These are phyloP conservation scores for Heimioporus sp. DNA, from an alignment of 768 basidiomycete species.

Conservation along the genomic window DNA sequence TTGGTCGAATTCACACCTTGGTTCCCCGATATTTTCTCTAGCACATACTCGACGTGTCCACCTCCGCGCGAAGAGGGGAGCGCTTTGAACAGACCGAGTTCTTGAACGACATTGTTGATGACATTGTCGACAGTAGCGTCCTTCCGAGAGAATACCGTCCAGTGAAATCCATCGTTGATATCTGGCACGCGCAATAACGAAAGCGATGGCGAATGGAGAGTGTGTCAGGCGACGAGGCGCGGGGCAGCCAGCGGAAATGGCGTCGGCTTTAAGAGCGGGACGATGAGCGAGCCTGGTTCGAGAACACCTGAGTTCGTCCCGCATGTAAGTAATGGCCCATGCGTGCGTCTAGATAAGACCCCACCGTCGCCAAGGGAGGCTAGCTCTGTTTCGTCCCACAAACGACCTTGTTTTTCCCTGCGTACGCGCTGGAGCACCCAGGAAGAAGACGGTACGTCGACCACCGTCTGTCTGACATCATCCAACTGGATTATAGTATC, in stretches of 20 bases:
- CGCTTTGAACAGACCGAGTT: conserved; percentile 67
- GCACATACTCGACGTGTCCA: conserved; percentile 58
- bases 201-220: conserved; percentile 50
- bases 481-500: conserved; percentile 44
- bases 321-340: conserved; percentile 10
- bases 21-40: conserved; percentile 60
- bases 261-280: conserved; percentile 42
- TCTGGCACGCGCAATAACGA: conserved; percentile 70
- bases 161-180: conserved; percentile 68
- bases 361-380: conserved; percentile 62
- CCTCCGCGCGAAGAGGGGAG: conserved; percentile 69
- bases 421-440: conserved; percentile 75
- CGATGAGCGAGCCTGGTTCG: conserved; percentile 43
- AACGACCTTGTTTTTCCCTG: conserved; percentile 52
- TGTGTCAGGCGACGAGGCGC: conserved; percentile 71
- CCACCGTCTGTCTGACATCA: conserved; percentile 50
- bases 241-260: conserved; percentile 66
- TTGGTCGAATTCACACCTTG: conserved; percentile 41
- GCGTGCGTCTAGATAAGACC: conserved; percentile 8
- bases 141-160: conserved; percentile 64
- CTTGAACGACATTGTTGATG: conserved; percentile 49
- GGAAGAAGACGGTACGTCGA: conserved; percentile 53
- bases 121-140: conserved; percentile 54
- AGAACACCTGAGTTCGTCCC: conserved; percentile 44
- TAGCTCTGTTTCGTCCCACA: conserved; percentile 74